Evolutionary conservation across 148 eudicot species (phyloP).

Genomic region (Camellia japonica): DNA sequence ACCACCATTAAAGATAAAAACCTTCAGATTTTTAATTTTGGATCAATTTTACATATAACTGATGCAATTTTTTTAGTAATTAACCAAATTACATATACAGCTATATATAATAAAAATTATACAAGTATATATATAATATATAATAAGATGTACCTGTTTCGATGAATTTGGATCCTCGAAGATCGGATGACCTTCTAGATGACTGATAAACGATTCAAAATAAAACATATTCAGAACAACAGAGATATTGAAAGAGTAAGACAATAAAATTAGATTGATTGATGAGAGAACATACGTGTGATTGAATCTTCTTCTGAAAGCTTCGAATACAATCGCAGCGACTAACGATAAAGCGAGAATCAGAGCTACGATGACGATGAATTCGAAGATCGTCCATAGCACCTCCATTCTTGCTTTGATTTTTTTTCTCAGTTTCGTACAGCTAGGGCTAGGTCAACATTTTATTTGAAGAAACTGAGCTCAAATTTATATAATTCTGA

Average conservation of each 20-base stretch:
- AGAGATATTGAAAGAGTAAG: neutral
- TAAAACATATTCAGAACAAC: neutral
- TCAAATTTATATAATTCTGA: no score
- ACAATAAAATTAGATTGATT: neutral
- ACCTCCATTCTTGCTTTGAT: conserved; percentile 37
- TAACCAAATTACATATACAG: neutral
- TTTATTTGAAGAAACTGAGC: no score
- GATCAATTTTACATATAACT: neutral
- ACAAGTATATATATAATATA: neutral
- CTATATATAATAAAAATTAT: neutral
- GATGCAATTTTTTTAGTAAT: neutral
- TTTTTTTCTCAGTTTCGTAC: neutral
- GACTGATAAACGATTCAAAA: conserved; percentile 34
- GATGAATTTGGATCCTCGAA: conserved; percentile 91
- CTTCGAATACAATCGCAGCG: conserved; percentile 54
- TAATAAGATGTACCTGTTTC: conserved; percentile 44
- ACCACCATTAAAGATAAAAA: neutral
- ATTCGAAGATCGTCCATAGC: conserved; percentile 39
- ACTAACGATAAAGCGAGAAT: conserved; percentile 36
- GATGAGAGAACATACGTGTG: conserved; percentile 41
- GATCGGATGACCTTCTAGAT: conserved; percentile 58
- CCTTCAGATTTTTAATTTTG: neutral
- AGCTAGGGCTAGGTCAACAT: neutral
- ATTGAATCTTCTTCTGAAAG: conserved; percentile 60
- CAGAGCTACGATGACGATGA: conserved; percentile 35